Conservation (phyloP, 2,329 filamentous ascomycete species). For the Fusarium dlaminii region DNA sequence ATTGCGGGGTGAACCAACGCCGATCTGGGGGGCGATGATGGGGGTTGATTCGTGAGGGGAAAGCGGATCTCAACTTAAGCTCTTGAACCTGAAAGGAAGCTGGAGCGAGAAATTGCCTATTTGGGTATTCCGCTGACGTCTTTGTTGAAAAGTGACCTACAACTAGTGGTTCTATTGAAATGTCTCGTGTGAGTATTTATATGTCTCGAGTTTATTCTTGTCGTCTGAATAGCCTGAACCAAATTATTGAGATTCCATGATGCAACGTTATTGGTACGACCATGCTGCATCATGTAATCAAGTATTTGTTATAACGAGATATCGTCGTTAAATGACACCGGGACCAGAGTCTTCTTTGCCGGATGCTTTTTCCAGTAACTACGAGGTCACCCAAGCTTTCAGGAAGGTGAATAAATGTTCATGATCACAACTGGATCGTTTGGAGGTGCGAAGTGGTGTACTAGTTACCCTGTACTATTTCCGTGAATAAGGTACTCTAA, state of each 20-base stretch:
- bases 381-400: background rate
- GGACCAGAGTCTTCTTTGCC: background rate
- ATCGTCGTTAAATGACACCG: background rate
- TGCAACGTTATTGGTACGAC: too few relatives aligned
- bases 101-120: constrained; percentile 25
- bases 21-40: constrained; percentile 31
- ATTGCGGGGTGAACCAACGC: constrained; percentile 32
- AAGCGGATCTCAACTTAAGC: constrained; percentile 26
- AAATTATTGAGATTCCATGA: background rate
- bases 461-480: background rate
- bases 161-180: background rate
- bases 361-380: background rate
- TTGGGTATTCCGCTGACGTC: constrained; percentile 14
- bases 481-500: background rate
- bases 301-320: background rate
- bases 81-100: constrained; percentile 19
- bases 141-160: background rate
- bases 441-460: background rate
- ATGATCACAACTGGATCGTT: background rate
- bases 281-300: background rate
- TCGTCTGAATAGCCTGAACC: background rate
- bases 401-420: background rate
- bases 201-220: background rate
- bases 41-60: constrained; percentile 31
- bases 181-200: background rate